Evolutionary conservation across 164 flowering plant species (phyloP), one percentile per base, ranked within the genome.

Genomic region (Vitis rupestris): DNA sequence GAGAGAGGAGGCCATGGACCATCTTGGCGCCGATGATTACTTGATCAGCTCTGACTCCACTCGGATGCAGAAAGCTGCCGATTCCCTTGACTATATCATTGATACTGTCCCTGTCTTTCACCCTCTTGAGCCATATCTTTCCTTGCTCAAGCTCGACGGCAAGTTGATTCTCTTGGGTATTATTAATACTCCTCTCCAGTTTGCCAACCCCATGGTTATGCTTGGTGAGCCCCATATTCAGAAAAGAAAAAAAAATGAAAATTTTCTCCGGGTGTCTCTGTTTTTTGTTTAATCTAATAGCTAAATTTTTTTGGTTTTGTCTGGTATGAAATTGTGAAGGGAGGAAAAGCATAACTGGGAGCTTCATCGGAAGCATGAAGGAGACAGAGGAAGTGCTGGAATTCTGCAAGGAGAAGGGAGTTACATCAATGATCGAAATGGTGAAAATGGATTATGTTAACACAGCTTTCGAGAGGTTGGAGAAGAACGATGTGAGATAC

Each of bases 391-490:
- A 86, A 59, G 72, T 85, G 85, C 79, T 86, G 0, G 81, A 81
- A 11, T 83, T 86, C 67, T 84, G 87, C 70, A 74, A 74, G 47
- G 85, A 80, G n/a, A 83, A 83, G 69, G 79, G 67, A 0, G 4
- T 86, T 14, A 69, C 69, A 1, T 80, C 88, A 0, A 59, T 49
- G 62, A 82, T 86, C 47, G 90, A 87, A 64, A 50, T 85, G 27
- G 86, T 87, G 66, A 79, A 79, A 66, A 83, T 87, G 84, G 87
- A 87, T 60, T 82, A 84, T 54, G 61, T 83, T 8, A 87, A 85
- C 83, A 76, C 70, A 7, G 90, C 90, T 0, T 19, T 87, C 0
- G 87, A 87, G 71, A 78, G 88, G 79, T 69, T 87, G 66, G 84
- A 76, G 72, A 87, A 82, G 72, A 82, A 83, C 17, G 90, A 87